Conservation (phyloP, 495 filamentous ascomycete species). For the Penicillium herquei region DNA sequence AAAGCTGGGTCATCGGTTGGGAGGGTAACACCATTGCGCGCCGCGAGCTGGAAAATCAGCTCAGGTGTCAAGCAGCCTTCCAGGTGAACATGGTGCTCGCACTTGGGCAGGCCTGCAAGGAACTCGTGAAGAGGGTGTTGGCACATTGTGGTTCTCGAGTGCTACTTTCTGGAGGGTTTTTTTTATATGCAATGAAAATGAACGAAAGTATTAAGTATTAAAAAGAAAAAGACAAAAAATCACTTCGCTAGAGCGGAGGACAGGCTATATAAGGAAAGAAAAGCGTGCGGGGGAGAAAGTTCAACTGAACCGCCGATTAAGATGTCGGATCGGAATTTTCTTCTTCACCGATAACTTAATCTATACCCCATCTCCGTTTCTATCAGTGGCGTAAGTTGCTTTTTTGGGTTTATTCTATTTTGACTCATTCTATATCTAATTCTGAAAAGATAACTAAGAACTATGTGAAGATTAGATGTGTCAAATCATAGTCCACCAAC, state of each 20-base stretch:
- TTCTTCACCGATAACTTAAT: constrained; percentile 3
- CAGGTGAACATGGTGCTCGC: constrained; percentile 77
- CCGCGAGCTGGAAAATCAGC: constrained; percentile 67
- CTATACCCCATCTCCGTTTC: constrained; percentile 1
- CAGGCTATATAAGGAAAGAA: background rate
- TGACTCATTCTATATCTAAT: background rate
- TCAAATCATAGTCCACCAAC: background rate
- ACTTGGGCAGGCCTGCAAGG: constrained; percentile 68
- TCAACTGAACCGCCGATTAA: constrained; percentile 1
- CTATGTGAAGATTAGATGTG: background rate
- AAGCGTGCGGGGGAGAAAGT: background rate
- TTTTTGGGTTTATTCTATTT: background rate
- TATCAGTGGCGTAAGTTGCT: constrained; percentile 1
- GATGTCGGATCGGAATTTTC: background rate
- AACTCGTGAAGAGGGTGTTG: constrained; percentile 52
- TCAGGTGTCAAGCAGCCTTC: constrained; percentile 68
- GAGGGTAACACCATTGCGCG: constrained; percentile 59
- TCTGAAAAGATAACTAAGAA: too few species aligned
- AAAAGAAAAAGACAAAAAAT: background rate
- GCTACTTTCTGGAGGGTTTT: background rate
- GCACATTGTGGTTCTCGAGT: constrained; percentile 27
- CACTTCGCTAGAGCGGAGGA: background rate
- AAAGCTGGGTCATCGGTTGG: constrained; percentile 54
- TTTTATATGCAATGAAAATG: too few species aligned
- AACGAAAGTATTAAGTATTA: background rate